phyloP scores from a whole-genome alignment of 768 basidiomycete genomes.

The Trametes cubensis region DNA sequence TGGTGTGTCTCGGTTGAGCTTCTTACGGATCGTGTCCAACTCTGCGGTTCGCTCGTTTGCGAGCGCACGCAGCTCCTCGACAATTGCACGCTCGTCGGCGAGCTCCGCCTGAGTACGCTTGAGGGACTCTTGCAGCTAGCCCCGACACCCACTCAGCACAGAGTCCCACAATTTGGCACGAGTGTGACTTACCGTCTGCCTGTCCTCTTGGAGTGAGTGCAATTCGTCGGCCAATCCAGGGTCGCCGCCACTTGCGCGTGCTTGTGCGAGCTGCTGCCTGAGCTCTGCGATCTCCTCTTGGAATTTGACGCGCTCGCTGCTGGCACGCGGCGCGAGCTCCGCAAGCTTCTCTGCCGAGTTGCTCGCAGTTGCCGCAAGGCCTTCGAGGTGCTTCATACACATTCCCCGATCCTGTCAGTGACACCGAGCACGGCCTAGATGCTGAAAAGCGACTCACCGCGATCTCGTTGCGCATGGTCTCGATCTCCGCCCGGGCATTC shows the following conservation, averaged over 20 bases:
- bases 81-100: conserved; percentile 35
- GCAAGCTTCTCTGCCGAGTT: conserved; percentile 44
- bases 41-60: conserved; percentile 49
- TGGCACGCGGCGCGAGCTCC: conserved; percentile 50
- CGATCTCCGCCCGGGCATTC: conserved; percentile 88
- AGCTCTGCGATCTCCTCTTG: conserved; percentile 60
- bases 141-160: background rate
- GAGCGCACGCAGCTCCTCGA: conserved; percentile 35
- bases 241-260: conserved; percentile 28
- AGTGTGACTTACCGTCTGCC: conserved; percentile 13
- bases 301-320: conserved; percentile 54
- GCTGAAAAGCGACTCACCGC: conserved; percentile 53
- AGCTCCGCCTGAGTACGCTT: conserved; percentile 37
- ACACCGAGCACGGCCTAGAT: background rate
- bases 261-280: conserved; percentile 48
- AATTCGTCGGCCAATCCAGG: conserved; percentile 19
- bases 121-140: conserved; percentile 26
- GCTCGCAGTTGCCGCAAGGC: conserved; percentile 41
- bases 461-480: conserved; percentile 71
- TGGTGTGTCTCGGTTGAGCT: conserved; percentile 57
- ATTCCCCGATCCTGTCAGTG: conserved; percentile 29
- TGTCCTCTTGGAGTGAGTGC: conserved; percentile 20
- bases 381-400: conserved; percentile 61
- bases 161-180: no score
- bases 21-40: conserved; percentile 61